phyloP scores from a whole-genome alignment of 305 asterid species.

The Salvia sclarea region DNA sequence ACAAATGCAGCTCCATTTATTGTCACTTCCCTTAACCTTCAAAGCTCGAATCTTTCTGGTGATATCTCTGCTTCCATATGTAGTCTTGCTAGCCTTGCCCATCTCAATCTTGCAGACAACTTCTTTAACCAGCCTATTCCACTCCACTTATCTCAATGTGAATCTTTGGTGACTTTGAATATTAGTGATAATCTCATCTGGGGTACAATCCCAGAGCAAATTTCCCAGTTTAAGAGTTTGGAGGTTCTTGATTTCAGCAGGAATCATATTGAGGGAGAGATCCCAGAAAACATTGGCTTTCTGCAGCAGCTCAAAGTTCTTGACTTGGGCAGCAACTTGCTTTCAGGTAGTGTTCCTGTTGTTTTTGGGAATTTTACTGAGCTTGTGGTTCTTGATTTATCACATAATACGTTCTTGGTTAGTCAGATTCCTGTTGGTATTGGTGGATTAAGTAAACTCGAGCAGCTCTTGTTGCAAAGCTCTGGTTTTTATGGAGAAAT shows the following conservation, averaged over 20 bases:
- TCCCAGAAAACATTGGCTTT: conserved; percentile 69
- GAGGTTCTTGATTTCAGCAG: conserved; percentile 64
- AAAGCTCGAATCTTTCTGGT: conserved; percentile 75
- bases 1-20: conserved; percentile 35
- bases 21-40: conserved; percentile 57
- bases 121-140: conserved; percentile 78
- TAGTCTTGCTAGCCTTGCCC: conserved; percentile 49
- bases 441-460: conserved; percentile 55
- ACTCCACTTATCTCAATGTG: conserved; percentile 69
- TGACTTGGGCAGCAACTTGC: conserved; percentile 67
- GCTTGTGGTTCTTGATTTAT: conserved; percentile 73
- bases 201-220: conserved; percentile 80
- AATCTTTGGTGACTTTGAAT: conserved; percentile 53
- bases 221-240: conserved; percentile 58
- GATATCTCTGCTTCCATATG: conserved; percentile 73
- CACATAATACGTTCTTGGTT: conserved; percentile 68
- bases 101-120: conserved; percentile 70
- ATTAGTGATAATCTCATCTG: conserved; percentile 75
- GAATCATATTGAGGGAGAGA: conserved; percentile 71
- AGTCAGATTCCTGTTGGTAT: conserved; percentile 65
- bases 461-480: conserved; percentile 61
- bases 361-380: conserved; percentile 63
- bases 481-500: conserved; percentile 79
- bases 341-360: conserved; percentile 62
- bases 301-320: conserved; percentile 57